Conservation (phyloP, 2,329 filamentous ascomycete species). For the Xylaria sp. region DNA sequence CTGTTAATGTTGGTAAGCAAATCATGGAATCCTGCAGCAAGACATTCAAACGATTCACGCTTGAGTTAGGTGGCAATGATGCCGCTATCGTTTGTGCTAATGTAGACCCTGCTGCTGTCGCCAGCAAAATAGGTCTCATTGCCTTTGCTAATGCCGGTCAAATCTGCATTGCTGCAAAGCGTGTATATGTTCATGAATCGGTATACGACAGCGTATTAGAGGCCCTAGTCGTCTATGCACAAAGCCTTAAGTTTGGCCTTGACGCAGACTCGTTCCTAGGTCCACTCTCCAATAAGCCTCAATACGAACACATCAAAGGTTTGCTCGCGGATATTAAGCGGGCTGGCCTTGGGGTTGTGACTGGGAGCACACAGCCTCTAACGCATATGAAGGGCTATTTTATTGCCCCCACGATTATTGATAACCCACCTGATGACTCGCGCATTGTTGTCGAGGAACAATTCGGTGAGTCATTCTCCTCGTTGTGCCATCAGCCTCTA, state of each 20-base stretch:
- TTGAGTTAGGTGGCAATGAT: constrained; percentile 21
- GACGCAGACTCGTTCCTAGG: too few species aligned
- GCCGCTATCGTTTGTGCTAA: constrained; percentile 8
- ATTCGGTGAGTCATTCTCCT: constrained; percentile 26
- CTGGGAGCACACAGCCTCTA: neutral
- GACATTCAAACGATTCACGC: constrained; percentile 4
- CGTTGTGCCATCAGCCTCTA: too few species aligned
- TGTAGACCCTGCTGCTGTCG: constrained; percentile 29
- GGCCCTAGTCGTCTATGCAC: constrained; percentile 53
- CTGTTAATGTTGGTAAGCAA: constrained; percentile 69
- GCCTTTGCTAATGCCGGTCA: constrained; percentile 61
- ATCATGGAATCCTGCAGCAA: constrained; percentile 56
- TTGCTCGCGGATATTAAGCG: too few species aligned
- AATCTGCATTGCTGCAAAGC: constrained; percentile 61
- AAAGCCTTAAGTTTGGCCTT: constrained; percentile 27
- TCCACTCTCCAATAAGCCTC: too few species aligned
- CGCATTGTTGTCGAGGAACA: constrained; percentile 41
- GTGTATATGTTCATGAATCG: constrained; percentile 66
- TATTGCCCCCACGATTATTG: constrained; percentile 42
- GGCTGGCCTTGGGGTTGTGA: neutral
- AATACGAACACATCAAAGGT: too few species aligned
- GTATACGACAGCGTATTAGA: constrained; percentile 59
- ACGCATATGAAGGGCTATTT: constrained; percentile 32
- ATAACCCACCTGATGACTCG: constrained; percentile 43
- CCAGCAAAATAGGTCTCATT: constrained; percentile 19